These are phyloP conservation scores for Yarrowia galli DNA, from an alignment of 1,139 yeast genomes.

Conservation along the genomic window DNA sequence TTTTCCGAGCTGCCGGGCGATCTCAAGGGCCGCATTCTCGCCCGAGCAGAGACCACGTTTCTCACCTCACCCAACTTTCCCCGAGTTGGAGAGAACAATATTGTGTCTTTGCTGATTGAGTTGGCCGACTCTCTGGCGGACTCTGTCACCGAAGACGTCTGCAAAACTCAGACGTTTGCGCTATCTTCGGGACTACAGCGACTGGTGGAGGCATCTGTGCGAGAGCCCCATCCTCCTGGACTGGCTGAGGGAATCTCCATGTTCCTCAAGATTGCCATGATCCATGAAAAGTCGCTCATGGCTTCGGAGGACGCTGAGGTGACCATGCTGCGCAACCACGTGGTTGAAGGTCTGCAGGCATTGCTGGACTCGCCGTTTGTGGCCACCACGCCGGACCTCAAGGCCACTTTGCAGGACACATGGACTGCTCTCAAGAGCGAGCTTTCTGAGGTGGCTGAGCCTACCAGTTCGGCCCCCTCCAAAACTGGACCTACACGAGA, in stretches of 20 bases:
- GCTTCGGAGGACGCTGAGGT: conserved; percentile 27
- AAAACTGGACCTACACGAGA: conserved; percentile 41
- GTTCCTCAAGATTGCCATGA: conserved; percentile 64
- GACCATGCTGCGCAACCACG: conserved; percentile 17
- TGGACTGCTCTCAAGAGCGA: conserved; percentile 44
- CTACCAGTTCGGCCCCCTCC: conserved; percentile 1
- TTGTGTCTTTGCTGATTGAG: conserved; percentile 44
- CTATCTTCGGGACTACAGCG: conserved; percentile 43
- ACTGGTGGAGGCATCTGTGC: conserved; percentile 40
- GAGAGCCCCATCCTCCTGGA: conserved; percentile 25
- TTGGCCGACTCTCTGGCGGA: conserved; percentile 49
- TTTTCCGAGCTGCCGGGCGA: conserved; percentile 51
- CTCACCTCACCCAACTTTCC: conserved; percentile 59
- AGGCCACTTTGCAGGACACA: conserved; percentile 42
- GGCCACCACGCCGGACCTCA: conserved; percentile 5
- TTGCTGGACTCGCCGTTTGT: conserved; percentile 39
- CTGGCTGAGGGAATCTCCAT: conserved; percentile 44
- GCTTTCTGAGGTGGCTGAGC: conserved; percentile 39
- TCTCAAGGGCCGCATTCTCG: conserved; percentile 51
- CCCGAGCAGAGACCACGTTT: conserved; percentile 55
- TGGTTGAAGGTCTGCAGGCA: conserved; percentile 26
- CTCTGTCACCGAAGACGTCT: conserved; percentile 43
- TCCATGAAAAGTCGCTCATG: conserved; percentile 53
- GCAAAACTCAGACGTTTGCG: conserved; percentile 43
- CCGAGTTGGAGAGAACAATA: conserved; percentile 45